A percentile compares a stretch with the other conserved stretches of the same genome.
These are phyloP conservation scores for Grosmannia huntii DNA, from an alignment of 2,329 filamentous ascomycete genomes.

Conservation along the genomic window DNA sequence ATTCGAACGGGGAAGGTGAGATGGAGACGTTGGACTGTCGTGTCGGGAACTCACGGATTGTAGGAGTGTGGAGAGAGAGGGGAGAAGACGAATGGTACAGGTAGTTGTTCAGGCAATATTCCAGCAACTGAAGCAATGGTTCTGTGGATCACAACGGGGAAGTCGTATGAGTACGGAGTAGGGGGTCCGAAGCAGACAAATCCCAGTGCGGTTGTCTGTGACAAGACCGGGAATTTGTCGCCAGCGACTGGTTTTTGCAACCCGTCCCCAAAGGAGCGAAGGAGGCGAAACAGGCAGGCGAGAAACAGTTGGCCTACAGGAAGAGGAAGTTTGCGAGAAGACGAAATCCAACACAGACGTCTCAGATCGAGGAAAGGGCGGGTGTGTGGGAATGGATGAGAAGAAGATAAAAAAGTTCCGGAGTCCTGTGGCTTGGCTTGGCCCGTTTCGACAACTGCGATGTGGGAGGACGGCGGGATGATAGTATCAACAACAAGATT, in stretches of 20 bases:
- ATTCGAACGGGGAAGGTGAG: neutral
- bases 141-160: neutral
- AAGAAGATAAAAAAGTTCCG: neutral
- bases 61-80: neutral
- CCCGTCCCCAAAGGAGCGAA: neutral
- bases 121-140: slow-evolving; percentile 17
- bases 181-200: neutral
- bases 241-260: slow-evolving; percentile 4
- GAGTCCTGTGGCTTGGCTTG: slow-evolving; percentile 2
- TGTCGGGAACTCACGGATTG: neutral
- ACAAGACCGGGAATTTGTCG: slow-evolving; percentile 13
- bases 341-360: neutral
- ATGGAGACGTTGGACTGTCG: neutral
- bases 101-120: slow-evolving; percentile 18
- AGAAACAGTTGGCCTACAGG: neutral
- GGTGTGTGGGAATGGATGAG: neutral
- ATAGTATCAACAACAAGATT: slow-evolving; percentile 2
- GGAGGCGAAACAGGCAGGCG: neutral
- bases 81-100: neutral
- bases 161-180: neutral
- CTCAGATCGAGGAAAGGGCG: neutral
- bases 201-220: slow-evolving; percentile 14
- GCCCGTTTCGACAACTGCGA: slow-evolving; percentile 5
- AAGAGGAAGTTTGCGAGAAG: neutral
- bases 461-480: neutral